Evolutionary conservation across 768 basidiomycete species (phyloP).

Genomic region (Kockovaella imperatae): DNA sequence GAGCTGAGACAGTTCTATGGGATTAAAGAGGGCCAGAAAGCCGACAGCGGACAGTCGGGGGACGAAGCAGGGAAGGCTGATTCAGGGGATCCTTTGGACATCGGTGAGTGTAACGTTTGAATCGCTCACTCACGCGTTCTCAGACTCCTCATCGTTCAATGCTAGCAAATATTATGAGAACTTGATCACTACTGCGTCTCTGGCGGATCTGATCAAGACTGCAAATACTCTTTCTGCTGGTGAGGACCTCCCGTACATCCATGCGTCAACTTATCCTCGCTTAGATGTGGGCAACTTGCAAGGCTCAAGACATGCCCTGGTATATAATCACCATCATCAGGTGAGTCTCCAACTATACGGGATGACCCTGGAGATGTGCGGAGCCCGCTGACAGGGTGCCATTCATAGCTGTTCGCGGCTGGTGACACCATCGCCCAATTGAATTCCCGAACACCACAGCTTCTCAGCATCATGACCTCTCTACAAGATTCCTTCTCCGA

Average conservation of each 20-base stretch:
- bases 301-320: slow-evolving; percentile 35
- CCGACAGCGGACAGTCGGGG: not conserved
- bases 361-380: not conserved
- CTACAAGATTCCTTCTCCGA: slow-evolving; percentile 41
- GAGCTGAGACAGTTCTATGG: slow-evolving; percentile 36
- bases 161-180: slow-evolving; percentile 36
- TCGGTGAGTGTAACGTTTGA: not conserved
- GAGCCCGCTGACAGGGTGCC: not conserved
- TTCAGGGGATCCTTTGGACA: slow-evolving; percentile 16
- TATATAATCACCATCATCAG: slow-evolving; percentile 45
- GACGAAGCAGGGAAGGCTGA: not conserved
- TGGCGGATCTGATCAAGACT: slow-evolving; percentile 34
- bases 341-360: slow-evolving; percentile 9
- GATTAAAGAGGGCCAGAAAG: slow-evolving; percentile 13
- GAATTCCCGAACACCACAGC: slow-evolving; percentile 41
- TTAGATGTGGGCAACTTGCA: slow-evolving; percentile 38
- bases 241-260: slow-evolving; percentile 1
- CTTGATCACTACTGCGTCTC: slow-evolving; percentile 22
- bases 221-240: slow-evolving; percentile 27
- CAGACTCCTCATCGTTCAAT: slow-evolving; percentile 34
- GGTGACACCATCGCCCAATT: slow-evolving; percentile 41
- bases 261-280: not conserved
- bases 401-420: slow-evolving; percentile 37
- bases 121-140: not conserved
- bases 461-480: slow-evolving; percentile 34